Percentiles rank a stretch among this genome's conserved stretches.
Evolutionary conservation across 2,329 filamentous ascomycete species (phyloP).

Genomic region (Aspergillus sp.): DNA sequence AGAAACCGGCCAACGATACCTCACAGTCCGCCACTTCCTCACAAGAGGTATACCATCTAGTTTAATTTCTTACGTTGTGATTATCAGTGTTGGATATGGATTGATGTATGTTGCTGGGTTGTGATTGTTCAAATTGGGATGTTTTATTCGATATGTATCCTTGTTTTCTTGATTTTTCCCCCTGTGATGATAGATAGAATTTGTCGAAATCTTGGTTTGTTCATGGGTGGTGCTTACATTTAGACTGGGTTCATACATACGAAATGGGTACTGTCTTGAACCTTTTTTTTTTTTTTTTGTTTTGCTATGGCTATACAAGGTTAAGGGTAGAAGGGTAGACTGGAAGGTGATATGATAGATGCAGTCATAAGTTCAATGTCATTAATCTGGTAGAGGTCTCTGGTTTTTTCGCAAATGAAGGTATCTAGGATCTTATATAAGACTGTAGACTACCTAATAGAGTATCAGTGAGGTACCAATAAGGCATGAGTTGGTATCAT

Average conservation of each 20-base stretch:
- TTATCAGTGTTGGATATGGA: constrained; percentile 85
- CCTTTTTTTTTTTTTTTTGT: no score
- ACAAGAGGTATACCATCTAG: constrained; percentile 87
- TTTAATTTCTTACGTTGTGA: constrained; percentile 72
- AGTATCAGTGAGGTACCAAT: no score
- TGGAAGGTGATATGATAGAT: no score
- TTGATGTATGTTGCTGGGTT: constrained; percentile 75
- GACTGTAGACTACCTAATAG: no score
- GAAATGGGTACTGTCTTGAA: not conserved
- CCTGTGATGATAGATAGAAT: not conserved
- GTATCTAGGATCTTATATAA: no score
- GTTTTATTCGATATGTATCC: not conserved
- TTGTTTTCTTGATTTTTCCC: not conserved
- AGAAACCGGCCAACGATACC: constrained; percentile 81
- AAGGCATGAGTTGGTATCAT: no score
- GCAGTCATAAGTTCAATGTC: no score
- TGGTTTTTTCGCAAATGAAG: no score
- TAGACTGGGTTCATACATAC: constrained; percentile 7
- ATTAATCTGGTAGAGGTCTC: no score
- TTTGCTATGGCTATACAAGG: no score
- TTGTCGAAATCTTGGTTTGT: constrained; percentile 7
- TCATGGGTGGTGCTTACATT: constrained; percentile 9
- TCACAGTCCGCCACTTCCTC: constrained; percentile 90
- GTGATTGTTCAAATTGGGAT: constrained; percentile 26
- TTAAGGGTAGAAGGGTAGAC: no score